These are phyloP conservation scores for Balansia obtecta DNA, from an alignment of 2,329 filamentous ascomycete species.

Conservation along the genomic window DNA sequence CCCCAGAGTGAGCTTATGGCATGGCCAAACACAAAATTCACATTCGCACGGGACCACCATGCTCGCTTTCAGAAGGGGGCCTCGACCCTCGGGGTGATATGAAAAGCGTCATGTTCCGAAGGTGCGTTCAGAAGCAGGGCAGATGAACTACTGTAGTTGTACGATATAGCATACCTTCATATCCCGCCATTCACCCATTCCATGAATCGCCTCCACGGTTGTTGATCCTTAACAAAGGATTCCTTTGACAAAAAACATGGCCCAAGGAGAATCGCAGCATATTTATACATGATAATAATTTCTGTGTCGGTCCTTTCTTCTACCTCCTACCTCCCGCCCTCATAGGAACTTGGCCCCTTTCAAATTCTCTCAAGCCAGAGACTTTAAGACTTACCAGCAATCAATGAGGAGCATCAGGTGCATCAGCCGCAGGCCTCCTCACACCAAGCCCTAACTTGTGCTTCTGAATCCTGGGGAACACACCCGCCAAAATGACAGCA, in stretches of 20 bases:
- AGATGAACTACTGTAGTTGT: too few species aligned
- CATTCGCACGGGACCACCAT: too few species aligned
- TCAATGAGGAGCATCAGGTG: not conserved
- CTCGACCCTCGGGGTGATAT: too few species aligned
- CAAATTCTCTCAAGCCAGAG: not conserved
- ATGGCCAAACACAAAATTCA: too few species aligned
- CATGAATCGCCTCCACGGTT: not conserved
- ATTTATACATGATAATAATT: not conserved
- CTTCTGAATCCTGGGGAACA: conserved; percentile 69
- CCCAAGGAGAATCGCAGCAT: not conserved
- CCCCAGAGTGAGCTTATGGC: too few species aligned
- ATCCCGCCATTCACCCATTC: not conserved
- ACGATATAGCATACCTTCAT: not conserved
- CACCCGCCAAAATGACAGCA: conserved; percentile 55
- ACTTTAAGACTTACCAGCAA: not conserved
- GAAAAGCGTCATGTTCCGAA: too few species aligned
- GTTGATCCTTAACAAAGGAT: too few species aligned
- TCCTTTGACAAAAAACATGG: too few species aligned
- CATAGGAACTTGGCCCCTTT: too few species aligned
- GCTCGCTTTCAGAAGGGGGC: too few species aligned
- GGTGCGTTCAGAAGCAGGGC: too few species aligned
- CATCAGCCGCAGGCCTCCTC: not conserved
- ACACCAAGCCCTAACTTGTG: conserved; percentile 40
- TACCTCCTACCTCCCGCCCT: not conserved
- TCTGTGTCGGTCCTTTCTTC: not conserved